Percentiles rank a stretch among this genome's conserved stretches.
Conservation (phyloP, 768 basidiomycete species). For the Leucosporidium yakuticum region DNA sequence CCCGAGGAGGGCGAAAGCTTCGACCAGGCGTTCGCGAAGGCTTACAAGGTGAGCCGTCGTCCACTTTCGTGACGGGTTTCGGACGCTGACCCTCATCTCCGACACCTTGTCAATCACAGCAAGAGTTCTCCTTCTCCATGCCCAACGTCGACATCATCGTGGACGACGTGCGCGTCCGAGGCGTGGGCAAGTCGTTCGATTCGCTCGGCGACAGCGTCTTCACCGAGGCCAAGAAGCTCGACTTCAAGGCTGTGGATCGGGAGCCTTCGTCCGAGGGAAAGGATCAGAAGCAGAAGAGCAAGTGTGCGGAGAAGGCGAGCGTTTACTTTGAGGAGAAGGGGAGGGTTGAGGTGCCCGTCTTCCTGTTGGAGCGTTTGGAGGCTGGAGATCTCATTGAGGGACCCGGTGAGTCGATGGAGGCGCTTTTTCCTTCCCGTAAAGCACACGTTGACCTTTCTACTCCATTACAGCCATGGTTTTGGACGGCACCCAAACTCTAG, state of each 20-base stretch:
- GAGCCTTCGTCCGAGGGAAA: not conserved
- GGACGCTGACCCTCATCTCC: not conserved
- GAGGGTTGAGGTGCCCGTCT: conserved; percentile 2
- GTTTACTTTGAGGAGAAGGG: conserved; percentile 1
- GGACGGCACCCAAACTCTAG: conserved; percentile 91
- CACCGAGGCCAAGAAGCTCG: conserved; percentile 59
- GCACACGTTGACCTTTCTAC: conserved; percentile 44
- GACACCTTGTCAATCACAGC: not conserved
- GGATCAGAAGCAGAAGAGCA: not conserved
- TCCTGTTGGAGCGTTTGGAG: conserved; percentile 1
- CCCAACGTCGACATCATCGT: conserved; percentile 76
- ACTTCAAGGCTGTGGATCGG: conserved; percentile 45
- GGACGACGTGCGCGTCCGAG: conserved; percentile 83
- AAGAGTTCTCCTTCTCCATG: conserved; percentile 74
- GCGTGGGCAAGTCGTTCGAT: conserved; percentile 84
- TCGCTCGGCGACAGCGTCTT: conserved; percentile 71
- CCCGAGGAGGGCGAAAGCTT: conserved; percentile 55
- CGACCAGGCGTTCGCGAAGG: conserved; percentile 67
- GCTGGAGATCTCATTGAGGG: not conserved
- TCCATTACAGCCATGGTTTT: conserved; percentile 87
- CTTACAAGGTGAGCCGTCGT: conserved; percentile 53
- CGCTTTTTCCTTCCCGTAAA: conserved; percentile 55
- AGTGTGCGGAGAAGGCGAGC: not conserved
- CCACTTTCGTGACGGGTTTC: too few species aligned
- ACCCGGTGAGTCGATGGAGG: conserved; percentile 41